These are phyloP conservation scores for Kodamaea derodonti DNA, from an alignment of 1,139 yeast genomes.

Conservation along the genomic window DNA sequence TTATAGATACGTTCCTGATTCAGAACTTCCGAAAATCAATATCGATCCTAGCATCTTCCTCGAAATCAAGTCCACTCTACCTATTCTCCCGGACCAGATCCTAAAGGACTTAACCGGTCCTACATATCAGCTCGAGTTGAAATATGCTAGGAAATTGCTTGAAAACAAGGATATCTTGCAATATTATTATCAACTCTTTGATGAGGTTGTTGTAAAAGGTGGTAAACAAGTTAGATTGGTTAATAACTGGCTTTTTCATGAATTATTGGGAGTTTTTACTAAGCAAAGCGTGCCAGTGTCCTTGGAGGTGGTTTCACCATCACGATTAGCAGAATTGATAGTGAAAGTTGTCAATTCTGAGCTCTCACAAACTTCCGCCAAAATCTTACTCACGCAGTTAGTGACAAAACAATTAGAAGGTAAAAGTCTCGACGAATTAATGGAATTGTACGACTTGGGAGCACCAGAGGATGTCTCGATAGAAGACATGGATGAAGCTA, in stretches of 20 bases:
- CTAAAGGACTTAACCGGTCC: slow-evolving; percentile 42
- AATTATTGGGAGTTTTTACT: slow-evolving; percentile 66
- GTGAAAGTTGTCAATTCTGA: slow-evolving; percentile 17
- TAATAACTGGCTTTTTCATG: slow-evolving; percentile 84
- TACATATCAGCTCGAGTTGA: slow-evolving; percentile 60
- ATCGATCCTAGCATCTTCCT: slow-evolving; percentile 35
- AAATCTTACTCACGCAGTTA: slow-evolving; percentile 56
- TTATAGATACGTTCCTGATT: slow-evolving; percentile 92
- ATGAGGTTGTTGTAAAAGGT: slow-evolving; percentile 14
- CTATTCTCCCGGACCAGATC: slow-evolving; percentile 61
- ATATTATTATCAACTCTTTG: slow-evolving; percentile 50
- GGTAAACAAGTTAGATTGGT: slow-evolving; percentile 37
- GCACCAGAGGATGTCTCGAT: slow-evolving; percentile 27
- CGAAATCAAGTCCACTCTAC: slow-evolving; percentile 43
- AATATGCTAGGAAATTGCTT: slow-evolving; percentile 67
- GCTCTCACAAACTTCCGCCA: slow-evolving; percentile 54
- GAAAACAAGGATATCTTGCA: slow-evolving; percentile 40
- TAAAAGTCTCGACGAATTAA: slow-evolving; percentile 35
- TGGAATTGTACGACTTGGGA: slow-evolving; percentile 55
- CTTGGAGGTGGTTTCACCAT: slow-evolving; percentile 26
- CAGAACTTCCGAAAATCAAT: slow-evolving; percentile 67
- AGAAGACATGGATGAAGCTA: slow-evolving; percentile 38
- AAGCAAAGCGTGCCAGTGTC: slow-evolving; percentile 45
- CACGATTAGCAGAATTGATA: slow-evolving; percentile 24
- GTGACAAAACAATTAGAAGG: slow-evolving; percentile 37